Base-by-base conservation (phyloP, 805 yeast species). In the Barnettozyma wickerhamii region DNA sequence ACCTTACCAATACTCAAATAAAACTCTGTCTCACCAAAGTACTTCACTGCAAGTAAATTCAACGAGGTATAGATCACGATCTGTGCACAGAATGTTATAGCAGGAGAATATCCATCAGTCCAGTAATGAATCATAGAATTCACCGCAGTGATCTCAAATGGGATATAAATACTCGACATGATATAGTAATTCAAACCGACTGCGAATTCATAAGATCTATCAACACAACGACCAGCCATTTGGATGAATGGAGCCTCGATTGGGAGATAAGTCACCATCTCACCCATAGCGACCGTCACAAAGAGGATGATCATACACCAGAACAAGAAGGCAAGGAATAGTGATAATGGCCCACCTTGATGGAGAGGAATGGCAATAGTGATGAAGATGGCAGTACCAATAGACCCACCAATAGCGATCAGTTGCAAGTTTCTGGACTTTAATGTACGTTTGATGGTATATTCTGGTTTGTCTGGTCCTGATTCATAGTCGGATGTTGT, bases 1-100 rank as follows among this genome's bases (percentile, higher is more conserved):
- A 87, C 74, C 55, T 87, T 87, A 39, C 84, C 81, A 17, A 84
- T 65, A 4, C 89, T 74, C 17, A 85, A 64, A 77, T 82, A 79
- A 55, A 86, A 87, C 61, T 87, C 95, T 20, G 80, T 69, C 59
- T 87, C 95, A 37, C 96, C 96, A 52, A 81, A 87, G 53, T 73
- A 74, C 35, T 68, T 68, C 29, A 86, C 95, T 1, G 91, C 88
- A 50, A 82, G 77, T 15, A 84, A 54, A 53, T 86, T 85, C 46
- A 86, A 72, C 12, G 70, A 18, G 9, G 81, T 64, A 55, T 84
- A 83, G 21, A 84, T 58, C 7, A 72, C 76, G n/a, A 82, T 70
- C 58, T 81, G 88, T 3, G 85, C 67, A 3, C 75, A 72, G 47
- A 86, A 69, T 4, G 88, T 72, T 18, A 75, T 81, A 0, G 83